A percentile compares a stretch with the other conserved stretches of the same genome.
These are phyloP conservation scores for Circinella umbellata DNA, from an alignment of 371 early-diverging fungal genomes.

Conservation along the genomic window DNA sequence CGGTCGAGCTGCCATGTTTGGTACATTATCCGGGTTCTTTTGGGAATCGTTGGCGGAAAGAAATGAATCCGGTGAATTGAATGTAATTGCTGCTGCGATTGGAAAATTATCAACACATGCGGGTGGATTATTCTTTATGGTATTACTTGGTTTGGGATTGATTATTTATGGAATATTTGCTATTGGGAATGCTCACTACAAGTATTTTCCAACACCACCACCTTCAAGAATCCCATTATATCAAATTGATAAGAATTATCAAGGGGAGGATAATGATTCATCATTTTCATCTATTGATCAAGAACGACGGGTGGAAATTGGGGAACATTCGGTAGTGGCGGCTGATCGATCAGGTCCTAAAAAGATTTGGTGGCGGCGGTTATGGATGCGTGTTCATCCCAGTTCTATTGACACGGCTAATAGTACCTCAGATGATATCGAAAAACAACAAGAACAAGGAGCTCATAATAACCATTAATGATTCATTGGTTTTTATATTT, in stretches of 20 bases:
- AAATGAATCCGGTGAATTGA: constrained; percentile 39
- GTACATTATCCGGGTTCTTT: constrained; percentile 48
- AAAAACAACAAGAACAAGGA: no score
- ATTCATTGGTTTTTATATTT: no score
- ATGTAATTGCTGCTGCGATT: constrained; percentile 46
- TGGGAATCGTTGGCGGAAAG: constrained; percentile 45
- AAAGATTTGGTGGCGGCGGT: background rate
- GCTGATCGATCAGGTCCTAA: constrained; percentile 5
- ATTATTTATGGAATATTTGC: constrained; percentile 52
- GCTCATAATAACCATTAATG: no score
- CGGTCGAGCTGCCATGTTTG: constrained; percentile 48
- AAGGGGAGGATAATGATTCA: constrained; percentile 13
- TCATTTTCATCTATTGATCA: background rate
- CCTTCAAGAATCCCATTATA: constrained; percentile 39
- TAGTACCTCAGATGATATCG: no score
- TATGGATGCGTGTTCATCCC: constrained; percentile 2
- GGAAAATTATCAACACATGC: constrained; percentile 31
- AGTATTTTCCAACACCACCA: constrained; percentile 55
- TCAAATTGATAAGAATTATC: background rate
- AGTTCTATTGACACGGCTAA: background rate
- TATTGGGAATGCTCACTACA: constrained; percentile 44
- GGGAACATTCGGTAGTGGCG: background rate
- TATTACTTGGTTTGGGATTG: constrained; percentile 39
- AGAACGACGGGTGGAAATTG: background rate
- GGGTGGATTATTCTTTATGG: constrained; percentile 46